Percentiles rank a stretch among this genome's conserved stretches.
phyloP scores from a whole-genome alignment of 306 rosid species.

The Luffa acutangula region DNA sequence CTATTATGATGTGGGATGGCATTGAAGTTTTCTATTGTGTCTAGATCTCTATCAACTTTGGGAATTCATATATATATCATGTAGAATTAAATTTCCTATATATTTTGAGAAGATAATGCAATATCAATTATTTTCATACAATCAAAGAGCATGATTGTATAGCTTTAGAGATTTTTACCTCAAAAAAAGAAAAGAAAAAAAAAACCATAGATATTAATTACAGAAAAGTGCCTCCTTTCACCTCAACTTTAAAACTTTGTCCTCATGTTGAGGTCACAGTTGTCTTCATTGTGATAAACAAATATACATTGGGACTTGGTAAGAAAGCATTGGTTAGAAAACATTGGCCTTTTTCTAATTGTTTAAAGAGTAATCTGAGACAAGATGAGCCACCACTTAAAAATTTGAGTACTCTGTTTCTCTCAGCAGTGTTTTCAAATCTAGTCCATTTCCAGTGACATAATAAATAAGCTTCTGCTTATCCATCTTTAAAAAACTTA shows the following conservation, averaged over 20 bases:
- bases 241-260: conserved; percentile 6
- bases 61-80: background rate
- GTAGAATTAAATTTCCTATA: background rate
- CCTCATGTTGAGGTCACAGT: conserved; percentile 1
- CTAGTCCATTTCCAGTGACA: background rate
- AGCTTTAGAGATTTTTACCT: background rate
- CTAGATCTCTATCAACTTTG: background rate
- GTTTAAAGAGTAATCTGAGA: conserved; percentile 1
- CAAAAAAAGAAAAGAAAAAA: too few species aligned
- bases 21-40: background rate
- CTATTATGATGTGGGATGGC: background rate
- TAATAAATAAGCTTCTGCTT: background rate
- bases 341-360: background rate
- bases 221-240: background rate
- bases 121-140: background rate
- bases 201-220: background rate
- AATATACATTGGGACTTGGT: conserved; percentile 2
- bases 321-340: conserved; percentile 5
- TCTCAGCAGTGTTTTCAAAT: conserved; percentile 4
- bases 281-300: conserved; percentile 9
- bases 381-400: conserved; percentile 12
- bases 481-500: background rate
- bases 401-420: background rate
- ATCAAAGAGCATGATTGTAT: background rate
- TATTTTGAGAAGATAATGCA: background rate